Percentiles rank a stretch among this genome's conserved stretches.
Evolutionary conservation across 768 basidiomycete genomes (phyloP).

Genomic region (Phylloporus sp.): DNA sequence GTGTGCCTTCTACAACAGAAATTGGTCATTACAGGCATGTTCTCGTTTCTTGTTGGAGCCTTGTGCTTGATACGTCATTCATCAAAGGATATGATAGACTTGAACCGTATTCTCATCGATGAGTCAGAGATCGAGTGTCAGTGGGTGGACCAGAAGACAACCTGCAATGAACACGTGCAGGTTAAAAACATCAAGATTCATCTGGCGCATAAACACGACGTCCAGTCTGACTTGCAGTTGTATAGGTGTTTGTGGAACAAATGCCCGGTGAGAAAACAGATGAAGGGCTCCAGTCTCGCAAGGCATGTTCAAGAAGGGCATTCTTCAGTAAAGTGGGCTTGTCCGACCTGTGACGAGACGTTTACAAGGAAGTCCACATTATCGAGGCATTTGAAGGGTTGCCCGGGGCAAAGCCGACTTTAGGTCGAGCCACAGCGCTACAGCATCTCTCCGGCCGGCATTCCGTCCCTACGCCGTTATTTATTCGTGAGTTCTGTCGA

Average conservation of each 20-base stretch:
- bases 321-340: neutral
- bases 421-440: neutral
- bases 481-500: neutral
- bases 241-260: neutral
- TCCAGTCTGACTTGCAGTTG: neutral
- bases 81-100: neutral
- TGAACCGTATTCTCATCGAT: neutral
- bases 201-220: neutral
- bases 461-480: neutral
- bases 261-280: neutral
- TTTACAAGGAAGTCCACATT: neutral
- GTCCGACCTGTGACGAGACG: neutral
- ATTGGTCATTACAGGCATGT: neutral
- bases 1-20: neutral
- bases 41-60: neutral
- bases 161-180: neutral
- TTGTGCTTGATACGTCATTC: neutral
- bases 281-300: neutral
- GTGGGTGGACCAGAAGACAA: neutral
- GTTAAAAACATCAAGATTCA: neutral
- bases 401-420: neutral
- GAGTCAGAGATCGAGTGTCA: neutral
- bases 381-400: neutral
- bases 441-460: neutral
- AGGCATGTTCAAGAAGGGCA: neutral